These are phyloP conservation scores for Lolium perenne DNA, from an alignment of 176 grass and related monocot genomes.

Conservation along the genomic window DNA sequence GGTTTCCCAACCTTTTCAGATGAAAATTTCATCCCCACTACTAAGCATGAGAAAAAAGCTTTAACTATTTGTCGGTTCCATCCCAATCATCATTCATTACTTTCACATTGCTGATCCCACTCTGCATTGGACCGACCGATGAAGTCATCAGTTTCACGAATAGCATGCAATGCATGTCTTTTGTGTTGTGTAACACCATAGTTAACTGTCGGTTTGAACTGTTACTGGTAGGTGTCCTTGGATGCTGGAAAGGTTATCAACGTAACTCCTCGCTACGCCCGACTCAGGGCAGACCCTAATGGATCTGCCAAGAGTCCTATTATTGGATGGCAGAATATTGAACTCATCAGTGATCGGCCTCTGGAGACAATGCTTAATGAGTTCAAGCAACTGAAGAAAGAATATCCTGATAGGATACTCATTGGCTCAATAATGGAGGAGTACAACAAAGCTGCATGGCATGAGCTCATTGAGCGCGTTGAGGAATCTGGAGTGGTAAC, in stretches of 20 bases:
- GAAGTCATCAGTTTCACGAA: slow-evolving; percentile 28
- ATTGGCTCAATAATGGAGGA: slow-evolving; percentile 99
- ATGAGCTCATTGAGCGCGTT: slow-evolving; percentile 93
- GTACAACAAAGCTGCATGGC: slow-evolving; percentile 94
- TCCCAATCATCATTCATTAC: neutral
- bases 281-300: slow-evolving; percentile 80
- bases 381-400: slow-evolving; percentile 91
- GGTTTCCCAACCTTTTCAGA: neutral
- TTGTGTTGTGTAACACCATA: slow-evolving; percentile 4
- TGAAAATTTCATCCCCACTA: slow-evolving; percentile 11
- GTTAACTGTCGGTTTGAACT: slow-evolving; percentile 37
- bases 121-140: neutral
- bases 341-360: slow-evolving; percentile 96
- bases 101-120: slow-evolving; percentile 17
- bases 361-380: slow-evolving; percentile 89
- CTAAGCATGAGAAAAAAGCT: slow-evolving; percentile 1
- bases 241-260: slow-evolving; percentile 96
- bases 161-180: neutral
- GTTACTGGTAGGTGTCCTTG: slow-evolving; percentile 77
- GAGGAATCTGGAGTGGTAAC: slow-evolving; percentile 81
- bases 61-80: neutral
- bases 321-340: slow-evolving; percentile 98
- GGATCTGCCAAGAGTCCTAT: slow-evolving; percentile 77
- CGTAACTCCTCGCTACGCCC: slow-evolving; percentile 91
- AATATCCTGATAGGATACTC: slow-evolving; percentile 93